These are phyloP conservation scores for Aspergillus piperis DNA, from an alignment of 2,329 filamentous ascomycete species.

Conservation along the genomic window DNA sequence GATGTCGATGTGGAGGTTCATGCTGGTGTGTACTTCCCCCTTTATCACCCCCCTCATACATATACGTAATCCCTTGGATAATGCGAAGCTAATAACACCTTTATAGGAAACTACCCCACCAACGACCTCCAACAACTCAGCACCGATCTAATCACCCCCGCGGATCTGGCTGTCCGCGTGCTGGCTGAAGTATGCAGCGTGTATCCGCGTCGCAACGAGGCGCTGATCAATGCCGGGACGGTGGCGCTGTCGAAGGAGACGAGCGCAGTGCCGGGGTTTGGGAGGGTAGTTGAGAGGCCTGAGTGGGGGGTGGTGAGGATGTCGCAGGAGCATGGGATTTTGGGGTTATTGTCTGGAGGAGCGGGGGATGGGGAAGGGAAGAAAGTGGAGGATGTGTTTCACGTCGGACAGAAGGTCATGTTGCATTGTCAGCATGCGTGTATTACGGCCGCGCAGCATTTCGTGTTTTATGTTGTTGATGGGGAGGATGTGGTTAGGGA, in stretches of 20 bases:
- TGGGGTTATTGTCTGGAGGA: conserved; percentile 54
- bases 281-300: conserved; percentile 67
- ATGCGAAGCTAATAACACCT: background rate
- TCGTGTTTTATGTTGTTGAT: conserved; percentile 73
- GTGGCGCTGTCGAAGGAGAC: conserved; percentile 72
- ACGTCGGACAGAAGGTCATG: conserved; percentile 66
- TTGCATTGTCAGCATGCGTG: conserved; percentile 82
- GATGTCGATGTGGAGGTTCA: conserved; percentile 26
- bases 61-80: background rate
- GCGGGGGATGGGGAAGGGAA: conserved; percentile 22
- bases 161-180: conserved; percentile 47
- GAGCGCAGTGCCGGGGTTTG: conserved; percentile 68
- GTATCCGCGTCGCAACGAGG: conserved; percentile 64
- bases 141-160: conserved; percentile 56
- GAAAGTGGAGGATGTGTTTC: conserved; percentile 47
- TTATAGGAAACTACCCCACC: conserved; percentile 57
- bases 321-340: conserved; percentile 75
- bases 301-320: conserved; percentile 65
- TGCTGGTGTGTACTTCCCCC: conserved; percentile 17
- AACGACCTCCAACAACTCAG: conserved; percentile 78
- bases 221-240: conserved; percentile 67
- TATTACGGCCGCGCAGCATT: conserved; percentile 69
- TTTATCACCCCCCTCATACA: background rate
- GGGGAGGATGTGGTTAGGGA: conserved; percentile 24
- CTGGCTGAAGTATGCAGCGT: conserved; percentile 69